Percentiles rank a stretch among this genome's conserved stretches.
phyloP scores from a whole-genome alignment of 768 basidiomycete genomes.

The Calocybe gangraenosa region DNA sequence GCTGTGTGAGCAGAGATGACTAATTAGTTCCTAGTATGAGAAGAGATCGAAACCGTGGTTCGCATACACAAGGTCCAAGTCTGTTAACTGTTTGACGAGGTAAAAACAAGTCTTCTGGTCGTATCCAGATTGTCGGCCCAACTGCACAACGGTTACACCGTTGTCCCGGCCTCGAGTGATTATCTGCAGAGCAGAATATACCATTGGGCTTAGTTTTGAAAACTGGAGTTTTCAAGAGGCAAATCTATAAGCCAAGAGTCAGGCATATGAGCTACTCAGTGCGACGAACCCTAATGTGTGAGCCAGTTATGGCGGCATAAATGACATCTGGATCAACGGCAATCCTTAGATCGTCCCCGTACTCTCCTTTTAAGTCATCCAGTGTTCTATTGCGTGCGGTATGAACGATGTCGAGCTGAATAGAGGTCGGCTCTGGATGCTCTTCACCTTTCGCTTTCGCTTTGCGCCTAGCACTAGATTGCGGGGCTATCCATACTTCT shows the following conservation, averaged over 20 bases:
- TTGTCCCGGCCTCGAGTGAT: constrained; percentile 77
- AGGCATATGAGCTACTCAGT: constrained; percentile 3
- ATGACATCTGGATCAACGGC: constrained; percentile 72
- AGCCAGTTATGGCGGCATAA: constrained; percentile 79
- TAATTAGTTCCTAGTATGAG: not conserved
- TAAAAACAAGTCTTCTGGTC: constrained; percentile 92
- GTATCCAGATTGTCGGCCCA: constrained; percentile 75
- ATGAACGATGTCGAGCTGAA: constrained; percentile 47
- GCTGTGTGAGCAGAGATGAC: constrained; percentile 28
- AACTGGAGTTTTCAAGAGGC: constrained; percentile 48
- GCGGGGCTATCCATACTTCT: constrained; percentile 78
- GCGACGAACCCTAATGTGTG: constrained; percentile 69
- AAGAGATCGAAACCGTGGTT: not conserved
- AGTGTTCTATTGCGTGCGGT: constrained; percentile 54
- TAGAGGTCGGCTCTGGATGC: constrained; percentile 34
- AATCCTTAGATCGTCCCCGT: constrained; percentile 66
- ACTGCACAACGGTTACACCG: constrained; percentile 73
- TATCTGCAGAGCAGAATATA: constrained; percentile 79
- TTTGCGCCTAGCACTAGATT: constrained; percentile 62
- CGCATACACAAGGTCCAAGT: constrained; percentile 69
- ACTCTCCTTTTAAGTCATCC: constrained; percentile 49
- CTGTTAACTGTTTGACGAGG: constrained; percentile 70
- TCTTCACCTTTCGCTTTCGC: constrained; percentile 55
- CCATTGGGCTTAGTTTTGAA: constrained; percentile 77
- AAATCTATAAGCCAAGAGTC: constrained; percentile 6